Conservation (phyloP, 2,329 filamentous ascomycete species). For the Fusarium graminum region DNA sequence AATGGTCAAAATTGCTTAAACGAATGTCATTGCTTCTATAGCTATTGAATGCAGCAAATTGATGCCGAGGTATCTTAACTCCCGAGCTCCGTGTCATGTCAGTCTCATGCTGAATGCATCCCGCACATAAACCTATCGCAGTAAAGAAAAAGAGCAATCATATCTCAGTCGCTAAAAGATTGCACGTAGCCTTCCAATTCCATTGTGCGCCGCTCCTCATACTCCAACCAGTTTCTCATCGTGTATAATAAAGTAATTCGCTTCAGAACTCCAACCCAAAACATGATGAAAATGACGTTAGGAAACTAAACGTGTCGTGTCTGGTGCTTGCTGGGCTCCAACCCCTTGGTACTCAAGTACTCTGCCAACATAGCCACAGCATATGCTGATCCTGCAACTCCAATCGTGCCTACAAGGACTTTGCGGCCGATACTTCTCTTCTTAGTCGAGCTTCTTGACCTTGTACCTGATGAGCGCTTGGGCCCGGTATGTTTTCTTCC, state of each 20-base stretch:
- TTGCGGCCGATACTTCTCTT: conserved; percentile 61
- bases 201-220: conserved; percentile 7
- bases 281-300: background rate
- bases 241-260: background rate
- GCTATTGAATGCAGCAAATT: conserved; percentile 17
- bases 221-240: conserved; percentile 21
- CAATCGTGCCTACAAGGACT: conserved; percentile 65
- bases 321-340: conserved; percentile 44
- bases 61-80: conserved; percentile 41
- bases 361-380: conserved; percentile 70
- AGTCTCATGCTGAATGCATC: conserved; percentile 11
- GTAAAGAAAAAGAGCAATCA: conserved; percentile 10
- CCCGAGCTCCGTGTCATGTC: conserved; percentile 34
- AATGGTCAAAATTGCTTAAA: conserved; percentile 13
- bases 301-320: conserved; percentile 9
- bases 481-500: background rate
- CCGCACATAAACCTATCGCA: conserved; percentile 1
- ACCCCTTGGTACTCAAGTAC: conserved; percentile 65
- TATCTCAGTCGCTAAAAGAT: background rate
- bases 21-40: conserved; percentile 25
- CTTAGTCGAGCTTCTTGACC: conserved; percentile 51
- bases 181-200: background rate
- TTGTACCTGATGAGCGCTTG: background rate
- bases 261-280: conserved; percentile 2
- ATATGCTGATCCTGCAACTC: conserved; percentile 69